Base-by-base conservation (phyloP, 306 rosid genomes). In the Rosa persica region DNA sequence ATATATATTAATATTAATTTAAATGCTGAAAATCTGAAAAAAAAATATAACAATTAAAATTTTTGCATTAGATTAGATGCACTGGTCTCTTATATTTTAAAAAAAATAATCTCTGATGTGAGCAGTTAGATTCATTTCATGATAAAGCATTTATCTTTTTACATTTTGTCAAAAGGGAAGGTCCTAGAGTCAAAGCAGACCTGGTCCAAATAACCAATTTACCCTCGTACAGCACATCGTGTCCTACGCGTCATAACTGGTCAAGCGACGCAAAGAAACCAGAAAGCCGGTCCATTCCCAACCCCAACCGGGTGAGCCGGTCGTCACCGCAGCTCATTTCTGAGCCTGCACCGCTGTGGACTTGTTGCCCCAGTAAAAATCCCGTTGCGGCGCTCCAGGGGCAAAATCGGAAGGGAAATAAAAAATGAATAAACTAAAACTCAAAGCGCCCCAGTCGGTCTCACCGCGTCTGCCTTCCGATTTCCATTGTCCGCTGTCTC, bases 401-500 rank as follows among this genome's bases (percentile, higher is more conserved):
- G 79, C 36, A 87, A 68, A 85, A 78, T 38, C 16, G 89, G 81
- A 43, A 85, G 4, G 43, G 17, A 19, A 0, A 0, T 60, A 3
- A 2, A 12, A 52, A 44, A 0, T 4, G 16, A 43, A 42, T 8
- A 8, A 5, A 52, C 19, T 3, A 0, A 36, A 73, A 57, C 2
- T 23, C 20, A 39, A 7, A 58, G 65, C 10, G 9, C 71, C 6
- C 2, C 17, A 23, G 58, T 60, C 61, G 34, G 11, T 30, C 51
- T 19, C 6, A 5, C 69, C 48, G n/a, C 67, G 30, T 46, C 51
- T 42, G 36, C 46, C 38, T 49, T 38, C 52, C 67, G 30, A 30
- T 73, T 72, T 38, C 58, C 68, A 7, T 86, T 66, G 71, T n/a
- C 30, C 13, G 38, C 62, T 70, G 22, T 80, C 76, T 40, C 60